Percentiles rank a stretch among this genome's conserved stretches.
These are phyloP conservation scores for Oryza nivara DNA, from an alignment of 176 grass and related monocot genomes.

Conservation along the genomic window DNA sequence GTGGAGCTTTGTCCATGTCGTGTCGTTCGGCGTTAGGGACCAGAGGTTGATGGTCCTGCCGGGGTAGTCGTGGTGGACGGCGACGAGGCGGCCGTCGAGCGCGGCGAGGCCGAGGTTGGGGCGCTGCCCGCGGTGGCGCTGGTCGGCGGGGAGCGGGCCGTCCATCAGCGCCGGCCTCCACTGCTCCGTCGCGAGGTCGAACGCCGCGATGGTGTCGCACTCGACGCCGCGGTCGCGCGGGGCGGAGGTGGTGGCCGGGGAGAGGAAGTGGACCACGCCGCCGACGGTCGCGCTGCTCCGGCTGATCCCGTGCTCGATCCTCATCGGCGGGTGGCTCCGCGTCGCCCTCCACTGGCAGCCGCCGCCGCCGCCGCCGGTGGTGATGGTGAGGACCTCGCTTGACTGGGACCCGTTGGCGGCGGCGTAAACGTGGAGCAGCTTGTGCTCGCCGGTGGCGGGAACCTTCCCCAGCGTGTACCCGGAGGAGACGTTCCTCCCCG, in stretches of 20 bases:
- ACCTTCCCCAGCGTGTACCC: conserved; percentile 34
- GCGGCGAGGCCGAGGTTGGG: background rate
- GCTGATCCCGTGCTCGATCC: too few relatives aligned
- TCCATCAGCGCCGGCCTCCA: background rate
- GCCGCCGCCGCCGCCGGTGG: background rate
- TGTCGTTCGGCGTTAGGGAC: background rate
- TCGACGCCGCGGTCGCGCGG: background rate
- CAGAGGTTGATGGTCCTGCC: conserved; percentile 8
- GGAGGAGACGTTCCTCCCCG: background rate
- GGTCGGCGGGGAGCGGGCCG: background rate
- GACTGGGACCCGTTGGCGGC: background rate
- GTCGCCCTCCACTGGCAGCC: background rate
- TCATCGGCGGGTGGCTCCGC: background rate
- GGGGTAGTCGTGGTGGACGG: background rate
- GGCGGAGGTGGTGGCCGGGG: too few relatives aligned
- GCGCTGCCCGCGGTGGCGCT: too few relatives aligned
- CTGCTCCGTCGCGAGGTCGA: conserved; percentile 28
- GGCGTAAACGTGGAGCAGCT: conserved; percentile 21
- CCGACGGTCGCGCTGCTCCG: background rate
- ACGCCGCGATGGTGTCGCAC: background rate
- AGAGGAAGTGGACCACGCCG: conserved; percentile 21
- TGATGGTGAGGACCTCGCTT: conserved; percentile 27
- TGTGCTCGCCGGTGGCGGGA: conserved; percentile 21
- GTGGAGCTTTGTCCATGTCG: background rate
- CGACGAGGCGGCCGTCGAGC: background rate